A percentile compares a stretch with the other conserved stretches of the same genome.
Evolutionary conservation across 108 stramenopile species (phyloP).

Genomic region (Chaetoceros muelleri): DNA sequence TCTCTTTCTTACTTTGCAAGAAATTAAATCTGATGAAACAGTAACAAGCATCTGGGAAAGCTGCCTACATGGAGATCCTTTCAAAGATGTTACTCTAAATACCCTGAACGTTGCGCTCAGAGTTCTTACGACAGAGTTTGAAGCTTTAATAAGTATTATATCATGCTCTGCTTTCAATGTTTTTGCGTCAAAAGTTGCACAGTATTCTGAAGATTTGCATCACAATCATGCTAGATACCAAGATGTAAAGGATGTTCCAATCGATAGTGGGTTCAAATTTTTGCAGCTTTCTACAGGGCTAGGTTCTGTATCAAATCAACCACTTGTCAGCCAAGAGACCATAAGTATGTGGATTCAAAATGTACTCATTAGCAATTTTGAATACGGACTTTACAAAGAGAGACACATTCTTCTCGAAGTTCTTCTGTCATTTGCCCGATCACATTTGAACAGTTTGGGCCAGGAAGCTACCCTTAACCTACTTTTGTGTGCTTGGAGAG

Average conservation of each 20-base stretch:
- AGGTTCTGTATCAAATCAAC: not conserved
- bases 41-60: no score
- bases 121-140: not conserved
- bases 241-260: not conserved
- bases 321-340: not conserved
- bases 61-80: no score
- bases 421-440: not conserved
- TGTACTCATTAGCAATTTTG: not conserved
- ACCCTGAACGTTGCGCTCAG: not conserved
- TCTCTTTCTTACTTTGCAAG: no score
- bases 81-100: no score
- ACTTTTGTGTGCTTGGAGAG: not conserved
- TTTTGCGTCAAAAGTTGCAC: not conserved
- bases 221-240: not conserved
- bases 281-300: not conserved
- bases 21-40: no score
- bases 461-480: not conserved
- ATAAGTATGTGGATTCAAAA: not conserved
- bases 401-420: constrained; percentile 1
- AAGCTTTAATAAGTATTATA: not conserved
- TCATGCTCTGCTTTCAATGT: not conserved
- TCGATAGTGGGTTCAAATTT: not conserved
- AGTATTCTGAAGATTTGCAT: not conserved
- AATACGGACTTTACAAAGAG: not conserved
- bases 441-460: not conserved